These are phyloP conservation scores for Ganoderma boninense DNA, from an alignment of 1,284 basidiomycete species.

Conservation along the genomic window DNA sequence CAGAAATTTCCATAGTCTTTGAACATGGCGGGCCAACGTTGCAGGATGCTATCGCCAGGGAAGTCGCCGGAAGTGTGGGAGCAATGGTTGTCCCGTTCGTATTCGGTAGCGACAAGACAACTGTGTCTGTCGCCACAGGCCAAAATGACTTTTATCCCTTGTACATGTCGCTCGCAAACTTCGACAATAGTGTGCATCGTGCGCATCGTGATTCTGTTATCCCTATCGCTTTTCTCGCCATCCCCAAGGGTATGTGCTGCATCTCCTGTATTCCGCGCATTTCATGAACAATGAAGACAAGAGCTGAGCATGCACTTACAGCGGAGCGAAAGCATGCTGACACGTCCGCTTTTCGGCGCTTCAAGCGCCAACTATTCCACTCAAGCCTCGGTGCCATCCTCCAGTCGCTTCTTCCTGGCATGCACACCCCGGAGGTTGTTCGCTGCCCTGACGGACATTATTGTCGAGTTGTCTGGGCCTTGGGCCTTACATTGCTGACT, in stretches of 20 bases:
- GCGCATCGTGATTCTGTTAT: constrained; percentile 23
- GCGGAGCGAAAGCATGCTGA: constrained; percentile 9
- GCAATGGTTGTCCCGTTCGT: constrained; percentile 30
- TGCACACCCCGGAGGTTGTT: constrained; percentile 17
- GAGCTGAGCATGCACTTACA: neutral
- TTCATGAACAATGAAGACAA: no score
- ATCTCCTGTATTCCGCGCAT: no score
- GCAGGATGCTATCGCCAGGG: constrained; percentile 22
- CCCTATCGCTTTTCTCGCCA: constrained; percentile 29
- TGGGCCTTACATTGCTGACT: constrained; percentile 31
- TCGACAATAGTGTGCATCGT: constrained; percentile 29
- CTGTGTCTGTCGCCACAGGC: constrained; percentile 33
- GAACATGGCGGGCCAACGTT: no score
- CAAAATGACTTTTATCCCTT: constrained; percentile 34
- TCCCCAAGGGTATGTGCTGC: constrained; percentile 23
- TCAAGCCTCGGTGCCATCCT: constrained; percentile 12
- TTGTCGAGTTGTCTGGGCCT: constrained; percentile 22
- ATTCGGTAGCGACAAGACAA: constrained; percentile 35
- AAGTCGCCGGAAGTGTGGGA: constrained; percentile 22
- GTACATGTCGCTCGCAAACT: constrained; percentile 31
- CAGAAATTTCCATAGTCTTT: no score
- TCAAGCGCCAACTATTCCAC: constrained; percentile 25
- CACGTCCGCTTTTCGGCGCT: constrained; percentile 13
- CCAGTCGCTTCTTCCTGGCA: constrained; percentile 4
- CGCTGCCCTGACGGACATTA: constrained; percentile 21